Conservation (phyloP, 306 rosid species). For the Herpetospermum pedunculosum region DNA sequence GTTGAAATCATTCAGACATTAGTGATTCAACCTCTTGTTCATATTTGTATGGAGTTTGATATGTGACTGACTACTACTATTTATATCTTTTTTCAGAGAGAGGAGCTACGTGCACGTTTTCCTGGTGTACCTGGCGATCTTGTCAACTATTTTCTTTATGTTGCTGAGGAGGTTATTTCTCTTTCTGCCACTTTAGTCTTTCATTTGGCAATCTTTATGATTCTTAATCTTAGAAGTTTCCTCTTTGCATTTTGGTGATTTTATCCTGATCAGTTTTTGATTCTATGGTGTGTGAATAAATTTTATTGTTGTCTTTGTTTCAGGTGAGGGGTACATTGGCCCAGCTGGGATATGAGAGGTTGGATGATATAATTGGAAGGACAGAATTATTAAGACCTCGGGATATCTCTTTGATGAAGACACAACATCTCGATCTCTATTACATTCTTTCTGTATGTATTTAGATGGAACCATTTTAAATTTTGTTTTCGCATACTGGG, state of each 20-base stretch:
- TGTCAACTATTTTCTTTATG: constrained; percentile 85
- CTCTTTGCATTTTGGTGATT: neutral
- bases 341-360: constrained; percentile 85
- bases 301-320: neutral
- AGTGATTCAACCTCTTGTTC: neutral
- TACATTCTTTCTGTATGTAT: constrained; percentile 67
- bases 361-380: constrained; percentile 87
- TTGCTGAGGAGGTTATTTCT: constrained; percentile 85
- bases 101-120: constrained; percentile 97
- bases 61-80: neutral
- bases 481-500: neutral
- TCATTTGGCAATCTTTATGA: neutral
- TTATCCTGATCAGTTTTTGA: neutral
- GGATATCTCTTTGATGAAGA: constrained; percentile 82
- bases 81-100: constrained; percentile 47
- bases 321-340: constrained; percentile 96
- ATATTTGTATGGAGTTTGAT: constrained; percentile 10
- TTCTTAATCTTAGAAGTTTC: neutral
- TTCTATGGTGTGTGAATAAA: neutral
- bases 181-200: constrained; percentile 13
- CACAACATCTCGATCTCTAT: constrained; percentile 79
- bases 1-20: neutral
- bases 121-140: constrained; percentile 99
- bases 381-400: constrained; percentile 66
- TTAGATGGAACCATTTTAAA: constrained; percentile 6